Evolutionary conservation across 2,329 filamentous ascomycete species (phyloP), one percentile per base, ranked within the genome.

Genomic region (Neonectria sp.): DNA sequence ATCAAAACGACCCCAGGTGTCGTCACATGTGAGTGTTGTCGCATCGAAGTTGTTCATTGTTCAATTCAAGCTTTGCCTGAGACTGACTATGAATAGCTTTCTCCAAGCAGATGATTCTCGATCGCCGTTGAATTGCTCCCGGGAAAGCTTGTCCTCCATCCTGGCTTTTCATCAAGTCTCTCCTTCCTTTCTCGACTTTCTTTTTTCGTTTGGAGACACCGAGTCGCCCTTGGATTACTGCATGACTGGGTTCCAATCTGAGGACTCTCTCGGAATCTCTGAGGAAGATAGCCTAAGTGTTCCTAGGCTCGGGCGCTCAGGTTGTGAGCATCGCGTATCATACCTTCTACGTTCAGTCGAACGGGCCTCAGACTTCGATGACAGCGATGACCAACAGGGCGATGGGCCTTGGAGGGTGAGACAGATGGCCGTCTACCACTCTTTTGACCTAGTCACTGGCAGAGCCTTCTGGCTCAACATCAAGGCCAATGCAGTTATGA

Each of bases 371-470:
- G 45, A 40, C 3, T 21, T 13, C 13, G 12, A 25, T 33, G 25
- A 29, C 33, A 37, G 8, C 17, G 33, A 49, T 6, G 8, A 11
- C 11, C 29, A 4, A 31, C 53, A 53, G 33, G 57, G 52, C 4
- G 31, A 37, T 3, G 49, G 53, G 52, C 4, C 40, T 3, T 63
- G 62, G 59, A 62, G 52, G 3, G 60, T 71, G 4, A 25, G 68
- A 12, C 69, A 71, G 29, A 70, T 65, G 55, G 64, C 67, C 4
- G 68, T 71, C 2, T 66, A 68, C 29, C 69, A 71, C 17, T 55
- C 61, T 3, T 71, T 68, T 58, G 69, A 71, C 25, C 13, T 71
- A 9, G 35, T 40, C 1, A 70, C 49, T 0, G 69, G 67, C 0
- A 55, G 49, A 7, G 53, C 68, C 1, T 21, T 71, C 6, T 70